Percentiles rank a stretch among this genome's conserved stretches.
These are phyloP conservation scores for Astrocystis sublimbata DNA, from an alignment of 495 filamentous ascomycete species.

Conservation along the genomic window DNA sequence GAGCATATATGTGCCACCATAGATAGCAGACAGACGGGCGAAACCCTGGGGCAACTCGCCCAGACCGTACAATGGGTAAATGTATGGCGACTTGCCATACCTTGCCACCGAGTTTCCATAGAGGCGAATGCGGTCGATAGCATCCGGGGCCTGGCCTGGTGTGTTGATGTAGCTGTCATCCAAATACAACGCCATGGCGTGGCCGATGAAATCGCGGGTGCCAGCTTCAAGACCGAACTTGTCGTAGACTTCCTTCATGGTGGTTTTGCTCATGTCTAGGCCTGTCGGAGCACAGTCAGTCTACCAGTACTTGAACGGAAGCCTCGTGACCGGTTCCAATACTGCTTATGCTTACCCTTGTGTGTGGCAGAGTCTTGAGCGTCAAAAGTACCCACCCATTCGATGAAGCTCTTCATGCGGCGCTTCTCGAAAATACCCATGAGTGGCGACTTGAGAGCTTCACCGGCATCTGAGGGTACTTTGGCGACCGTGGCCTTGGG, in stretches of 20 bases:
- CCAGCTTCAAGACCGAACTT: slow-evolving; percentile 91
- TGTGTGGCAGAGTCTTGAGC: slow-evolving; percentile 80
- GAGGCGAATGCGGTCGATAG: slow-evolving; percentile 87
- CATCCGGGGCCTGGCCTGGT: slow-evolving; percentile 74
- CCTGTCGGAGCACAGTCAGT: slow-evolving; percentile 53
- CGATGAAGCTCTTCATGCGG: slow-evolving; percentile 92
- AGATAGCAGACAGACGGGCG: slow-evolving; percentile 94
- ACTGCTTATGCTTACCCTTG: slow-evolving; percentile 69
- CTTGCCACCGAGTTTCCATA: slow-evolving; percentile 98
- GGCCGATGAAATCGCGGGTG: slow-evolving; percentile 94
- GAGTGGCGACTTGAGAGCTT: slow-evolving; percentile 87
- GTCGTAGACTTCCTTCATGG: slow-evolving; percentile 97
- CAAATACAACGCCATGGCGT: slow-evolving; percentile 95
- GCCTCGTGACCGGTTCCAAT: not conserved
- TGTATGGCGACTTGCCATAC: slow-evolving; percentile 98
- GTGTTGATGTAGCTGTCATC: slow-evolving; percentile 82
- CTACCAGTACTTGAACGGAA: not conserved
- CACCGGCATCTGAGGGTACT: slow-evolving; percentile 89
- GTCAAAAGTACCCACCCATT: slow-evolving; percentile 94
- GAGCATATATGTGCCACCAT: slow-evolving; percentile 98
- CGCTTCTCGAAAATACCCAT: slow-evolving; percentile 99
- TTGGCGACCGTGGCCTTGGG: slow-evolving; percentile 88
- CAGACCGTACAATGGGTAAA: slow-evolving; percentile 96
- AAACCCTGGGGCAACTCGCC: slow-evolving; percentile 98
- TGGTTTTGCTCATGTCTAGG: slow-evolving; percentile 72